These are phyloP conservation scores for Arthrobotrys pseudoclavata DNA, from an alignment of 2,329 filamentous ascomycete genomes.

Conservation along the genomic window DNA sequence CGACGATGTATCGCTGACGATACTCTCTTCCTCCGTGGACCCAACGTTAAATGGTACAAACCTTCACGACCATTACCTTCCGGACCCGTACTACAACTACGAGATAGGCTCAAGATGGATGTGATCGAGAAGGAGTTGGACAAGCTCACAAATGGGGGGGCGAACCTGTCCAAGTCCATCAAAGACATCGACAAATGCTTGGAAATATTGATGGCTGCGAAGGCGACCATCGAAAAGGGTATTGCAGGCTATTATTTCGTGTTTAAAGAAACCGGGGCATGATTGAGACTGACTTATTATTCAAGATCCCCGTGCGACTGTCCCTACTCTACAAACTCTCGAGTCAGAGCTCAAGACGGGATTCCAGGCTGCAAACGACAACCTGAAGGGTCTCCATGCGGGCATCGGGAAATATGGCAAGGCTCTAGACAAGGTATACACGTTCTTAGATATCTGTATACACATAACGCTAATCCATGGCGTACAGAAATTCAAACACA, in stretches of 20 bases:
- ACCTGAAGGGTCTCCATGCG: slow-evolving; percentile 85
- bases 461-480: background rate
- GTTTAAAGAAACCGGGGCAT: background rate
- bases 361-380: slow-evolving; percentile 83
- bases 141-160: slow-evolving; percentile 77
- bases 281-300: background rate
- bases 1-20: slow-evolving; percentile 33
- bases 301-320: slow-evolving; percentile 77
- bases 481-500: slow-evolving; percentile 73
- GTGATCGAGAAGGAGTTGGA: slow-evolving; percentile 79
- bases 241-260: slow-evolving; percentile 36
- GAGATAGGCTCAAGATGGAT: slow-evolving; percentile 60
- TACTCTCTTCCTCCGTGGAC: slow-evolving; percentile 8
- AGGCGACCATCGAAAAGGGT: slow-evolving; percentile 81
- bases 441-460: background rate
- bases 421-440: slow-evolving; percentile 80
- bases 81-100: slow-evolving; percentile 5
- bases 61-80: slow-evolving; percentile 24
- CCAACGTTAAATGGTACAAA: slow-evolving; percentile 9
- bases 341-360: slow-evolving; percentile 86
- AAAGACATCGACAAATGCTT: slow-evolving; percentile 87
- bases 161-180: slow-evolving; percentile 78
- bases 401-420: slow-evolving; percentile 87
- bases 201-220: slow-evolving; percentile 78
- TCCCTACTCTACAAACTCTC: slow-evolving; percentile 82